Evolutionary conservation across 1,139 yeast genomes (phyloP), one percentile per base, ranked within the genome.

Genomic region (Casaregolazyma suthepensis): DNA sequence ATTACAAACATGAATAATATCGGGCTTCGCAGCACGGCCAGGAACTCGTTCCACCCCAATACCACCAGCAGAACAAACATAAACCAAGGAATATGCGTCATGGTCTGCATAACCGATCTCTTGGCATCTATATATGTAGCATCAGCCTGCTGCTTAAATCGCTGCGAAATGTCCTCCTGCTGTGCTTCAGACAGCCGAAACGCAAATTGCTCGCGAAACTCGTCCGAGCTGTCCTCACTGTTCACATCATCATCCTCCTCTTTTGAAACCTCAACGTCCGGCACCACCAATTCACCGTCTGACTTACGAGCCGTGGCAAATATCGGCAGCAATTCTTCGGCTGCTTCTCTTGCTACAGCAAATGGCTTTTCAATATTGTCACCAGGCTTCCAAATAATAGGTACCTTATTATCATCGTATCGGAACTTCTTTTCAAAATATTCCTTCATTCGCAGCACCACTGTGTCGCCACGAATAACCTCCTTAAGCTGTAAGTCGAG

Each of bases 1-100:
- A 80, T 59, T 7, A 81, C 63, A 52, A 85, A 71, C 18, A 89
- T 73, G 63, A 90, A 83, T 62, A 85, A 51, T 38, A 63, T 65
- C 29, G 99, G 99, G 67, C 88, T 91, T 58, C 95, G 79, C 50
- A 93, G 66, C 20, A 93, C 81, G 7, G 95, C 86, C 86, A 90
- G 80, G 62, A 93, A 86, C 74, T 94, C 98, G 69, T 91, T 91
- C 97, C 97, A 93, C 13, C 99, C 99, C 35, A 93, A 75, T 6
- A 87, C 82, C 2, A 86, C 69, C 22, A 93, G 74, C 6, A 93
- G 67, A 20, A 82, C 72, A 69, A 88, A 89, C 56, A 93, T 80
- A 74, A 86, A 94, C 62, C 83, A 75, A 3, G 99, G 99, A 55
- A 93, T 85, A 57, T 85, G 85, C 0, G 96, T 88, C 13, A 71